These are phyloP conservation scores for Vachellia pachyceras DNA, from an alignment of 306 rosid species.

Conservation along the genomic window DNA sequence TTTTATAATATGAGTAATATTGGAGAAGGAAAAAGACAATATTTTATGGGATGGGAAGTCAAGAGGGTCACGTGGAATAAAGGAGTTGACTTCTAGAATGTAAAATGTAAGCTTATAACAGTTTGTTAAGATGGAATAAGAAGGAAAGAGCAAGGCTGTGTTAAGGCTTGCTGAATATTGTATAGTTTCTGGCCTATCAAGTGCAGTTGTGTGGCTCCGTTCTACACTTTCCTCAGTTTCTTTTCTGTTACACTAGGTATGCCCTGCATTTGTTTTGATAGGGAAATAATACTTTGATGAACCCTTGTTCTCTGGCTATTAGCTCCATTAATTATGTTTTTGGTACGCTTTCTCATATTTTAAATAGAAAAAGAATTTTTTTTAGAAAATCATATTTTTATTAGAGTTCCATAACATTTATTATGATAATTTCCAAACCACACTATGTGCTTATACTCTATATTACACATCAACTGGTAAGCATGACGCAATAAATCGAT, in stretches of 20 bases:
- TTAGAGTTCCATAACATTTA: neutral
- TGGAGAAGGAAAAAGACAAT: neutral
- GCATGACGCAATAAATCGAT: neutral
- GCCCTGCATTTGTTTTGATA: too few relatives aligned
- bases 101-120: neutral
- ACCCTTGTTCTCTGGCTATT: neutral
- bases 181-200: neutral
- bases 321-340: neutral
- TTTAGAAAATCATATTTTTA: neutral
- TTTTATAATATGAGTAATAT: neutral
- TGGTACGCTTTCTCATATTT: neutral
- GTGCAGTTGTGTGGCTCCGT: neutral
- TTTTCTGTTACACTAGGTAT: too few relatives aligned
- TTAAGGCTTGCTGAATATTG: neutral
- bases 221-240: neutral
- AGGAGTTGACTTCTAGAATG: neutral
- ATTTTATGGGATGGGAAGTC: neutral
- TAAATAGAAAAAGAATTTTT: neutral
- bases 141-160: neutral
- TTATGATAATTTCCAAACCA: neutral
- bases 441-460: neutral
- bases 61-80: neutral
- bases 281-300: too few relatives aligned
- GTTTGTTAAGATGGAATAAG: neutral
- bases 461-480: neutral